phyloP scores from a whole-genome alignment of 192 early-diverging fungal genomes.

The Piromyces finnis region DNA sequence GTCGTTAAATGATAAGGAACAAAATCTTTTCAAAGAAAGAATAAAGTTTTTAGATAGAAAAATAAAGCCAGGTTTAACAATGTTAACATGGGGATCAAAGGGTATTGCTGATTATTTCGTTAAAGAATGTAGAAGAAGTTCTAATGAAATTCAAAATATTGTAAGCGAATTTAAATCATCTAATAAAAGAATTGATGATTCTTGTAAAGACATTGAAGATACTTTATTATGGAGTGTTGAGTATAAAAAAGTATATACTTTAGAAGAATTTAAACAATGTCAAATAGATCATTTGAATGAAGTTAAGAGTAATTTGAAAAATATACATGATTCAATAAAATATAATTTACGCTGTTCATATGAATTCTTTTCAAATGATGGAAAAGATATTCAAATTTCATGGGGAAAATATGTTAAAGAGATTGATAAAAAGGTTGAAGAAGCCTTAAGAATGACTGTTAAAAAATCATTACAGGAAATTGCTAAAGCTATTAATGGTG shows the following conservation, averaged over 20 bases:
- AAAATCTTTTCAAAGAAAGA: slow-evolving; percentile 30
- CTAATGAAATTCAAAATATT: slow-evolving; percentile 35
- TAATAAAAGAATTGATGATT: slow-evolving; percentile 18
- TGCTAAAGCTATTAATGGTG: slow-evolving; percentile 42
- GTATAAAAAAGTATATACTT: slow-evolving; percentile 36
- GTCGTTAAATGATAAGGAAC: slow-evolving; percentile 27
- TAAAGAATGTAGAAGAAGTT: slow-evolving; percentile 39
- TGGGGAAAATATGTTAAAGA: slow-evolving; percentile 34
- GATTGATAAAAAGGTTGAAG: slow-evolving; percentile 31
- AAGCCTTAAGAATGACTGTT: slow-evolving; percentile 25
- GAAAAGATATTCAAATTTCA: slow-evolving; percentile 28
- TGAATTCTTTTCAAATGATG: slow-evolving; percentile 29
- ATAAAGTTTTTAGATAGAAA: slow-evolving; percentile 45
- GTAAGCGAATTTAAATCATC: slow-evolving; percentile 30
- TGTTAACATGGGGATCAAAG: slow-evolving; percentile 33
- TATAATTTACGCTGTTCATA: slow-evolving; percentile 2
- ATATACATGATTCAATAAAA: slow-evolving; percentile 19
- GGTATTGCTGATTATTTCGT: slow-evolving; percentile 47
- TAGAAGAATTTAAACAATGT: slow-evolving; percentile 28
- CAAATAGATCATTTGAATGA: slow-evolving; percentile 17
- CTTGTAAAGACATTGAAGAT: slow-evolving; percentile 25
- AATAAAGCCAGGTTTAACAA: slow-evolving; percentile 38
- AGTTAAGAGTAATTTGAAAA: slow-evolving; percentile 18
- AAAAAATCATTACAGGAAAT: slow-evolving; percentile 34
- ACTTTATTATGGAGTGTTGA: slow-evolving; percentile 37